Evolutionary conservation across 305 asterid genomes (phyloP).

Genomic region (Fraxinus dipetala): DNA sequence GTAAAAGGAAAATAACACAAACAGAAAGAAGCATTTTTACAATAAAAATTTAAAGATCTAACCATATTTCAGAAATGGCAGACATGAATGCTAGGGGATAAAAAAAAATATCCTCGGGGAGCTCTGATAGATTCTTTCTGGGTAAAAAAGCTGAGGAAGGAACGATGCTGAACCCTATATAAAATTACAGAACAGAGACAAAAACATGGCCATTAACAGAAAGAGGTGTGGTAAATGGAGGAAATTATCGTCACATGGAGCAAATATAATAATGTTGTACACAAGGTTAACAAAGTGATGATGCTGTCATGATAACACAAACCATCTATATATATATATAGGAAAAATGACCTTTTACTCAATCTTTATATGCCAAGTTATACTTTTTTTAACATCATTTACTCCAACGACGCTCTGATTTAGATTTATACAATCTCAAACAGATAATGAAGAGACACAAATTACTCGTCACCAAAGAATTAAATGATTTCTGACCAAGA

Average conservation of each 20-base stretch:
- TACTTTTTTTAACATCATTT: not conserved
- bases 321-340: not conserved
- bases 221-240: not conserved
- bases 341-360: too few relatives aligned
- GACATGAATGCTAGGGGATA: not conserved
- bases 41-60: not conserved
- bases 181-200: not conserved
- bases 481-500: not conserved
- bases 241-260: not conserved
- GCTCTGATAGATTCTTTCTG: not conserved
- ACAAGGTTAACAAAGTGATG: not conserved
- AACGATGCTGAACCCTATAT: not conserved
- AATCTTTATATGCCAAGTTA: not conserved
- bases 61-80: not conserved
- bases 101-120: not conserved
- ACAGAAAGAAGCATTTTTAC: not conserved
- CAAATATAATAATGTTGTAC: not conserved
- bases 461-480: not conserved
- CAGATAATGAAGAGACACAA: not conserved
- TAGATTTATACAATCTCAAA: not conserved
- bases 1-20: not conserved
- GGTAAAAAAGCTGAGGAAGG: not conserved
- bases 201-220: not conserved
- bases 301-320: not conserved
- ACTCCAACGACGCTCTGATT: not conserved